Base-by-base conservation (phyloP, 2,329 filamentous ascomycete genomes). In the Talaromyces sp. region DNA sequence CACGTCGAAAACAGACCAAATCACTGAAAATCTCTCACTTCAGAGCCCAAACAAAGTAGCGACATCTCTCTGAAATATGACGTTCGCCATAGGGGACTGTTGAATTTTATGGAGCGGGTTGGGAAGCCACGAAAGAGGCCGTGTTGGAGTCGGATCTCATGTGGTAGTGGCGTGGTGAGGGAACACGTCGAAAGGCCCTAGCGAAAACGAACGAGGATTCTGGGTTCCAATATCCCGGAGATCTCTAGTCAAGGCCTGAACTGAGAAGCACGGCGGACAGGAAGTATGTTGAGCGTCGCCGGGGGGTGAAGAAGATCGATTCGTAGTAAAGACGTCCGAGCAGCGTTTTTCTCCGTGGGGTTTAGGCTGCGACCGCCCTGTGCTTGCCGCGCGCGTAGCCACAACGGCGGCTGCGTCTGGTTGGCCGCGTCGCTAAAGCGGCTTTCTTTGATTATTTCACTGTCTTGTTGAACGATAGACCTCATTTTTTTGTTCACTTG, bases 51-150 rank as follows among this genome's bases (percentile, higher is more conserved):
- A 76, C 73, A 73, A 69, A 75, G 73, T 73, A 75, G 75, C 72
- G 70, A 72, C 76, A 78, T 78, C 74, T 78, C 76, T 78, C 69
- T 73, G 72, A 64, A 71, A 70, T 69, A 72, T 68, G 70, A 70
- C 70, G 70, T 72, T 71, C 74, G 75, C 75, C 76, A 77, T 78
- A 72, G 65, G 73, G 44, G 72, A 73, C 73, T 70, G 64, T 42
- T 53, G 50, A 44, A 54, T 34, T 54, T n/a, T 44, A 47, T 47
- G 50, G 47, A 16, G 30, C 31, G 31, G 50, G 31, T 27, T 31
- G 50, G 16, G 31, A 31, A 53, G 50, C 50, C 50, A 53, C 50
- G 16, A 23, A 28, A 31, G 10, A 31, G 18, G 50, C 50, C 14
- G 14, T 53, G 27, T 53, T 30, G 18, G 14, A 31, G 33, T 10